Percentiles rank a stretch among this genome's conserved stretches.
These are phyloP conservation scores for Euryodendron excelsum DNA, from an alignment of 148 eudicot genomes.

Conservation along the genomic window DNA sequence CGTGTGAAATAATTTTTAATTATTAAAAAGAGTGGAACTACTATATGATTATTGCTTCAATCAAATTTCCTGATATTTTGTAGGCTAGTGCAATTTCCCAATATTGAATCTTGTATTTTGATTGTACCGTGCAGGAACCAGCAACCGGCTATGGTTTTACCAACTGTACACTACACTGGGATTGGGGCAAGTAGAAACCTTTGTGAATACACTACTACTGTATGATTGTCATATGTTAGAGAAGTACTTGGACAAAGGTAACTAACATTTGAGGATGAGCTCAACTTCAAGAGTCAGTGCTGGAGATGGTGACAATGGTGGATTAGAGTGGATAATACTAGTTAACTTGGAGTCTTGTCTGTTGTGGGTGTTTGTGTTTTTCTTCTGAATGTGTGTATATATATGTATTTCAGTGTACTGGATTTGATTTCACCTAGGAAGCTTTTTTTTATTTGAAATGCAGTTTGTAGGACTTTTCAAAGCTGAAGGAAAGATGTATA, in stretches of 20 bases:
- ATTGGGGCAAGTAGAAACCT: constrained; percentile 15
- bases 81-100: neutral
- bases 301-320: neutral
- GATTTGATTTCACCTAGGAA: neutral
- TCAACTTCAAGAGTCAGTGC: neutral
- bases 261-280: constrained; percentile 7
- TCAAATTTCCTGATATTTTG: neutral
- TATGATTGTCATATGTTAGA: constrained; percentile 25
- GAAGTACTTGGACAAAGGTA: constrained; percentile 21
- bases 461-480: neutral
- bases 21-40: neutral
- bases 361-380: constrained; percentile 2
- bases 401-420: constrained; percentile 4
- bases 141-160: constrained; percentile 1
- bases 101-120: neutral
- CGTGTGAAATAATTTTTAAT: neutral
- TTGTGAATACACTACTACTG: constrained; percentile 32
- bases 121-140: constrained; percentile 18
- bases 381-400: neutral
- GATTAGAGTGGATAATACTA: neutral
- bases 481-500: neutral
- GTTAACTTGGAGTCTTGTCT: constrained; percentile 5
- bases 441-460: neutral
- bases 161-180: neutral
- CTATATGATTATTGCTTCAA: neutral